These are phyloP conservation scores for Blastobotrys chiropterorum DNA, from an alignment of 805 yeast genomes.

Conservation along the genomic window DNA sequence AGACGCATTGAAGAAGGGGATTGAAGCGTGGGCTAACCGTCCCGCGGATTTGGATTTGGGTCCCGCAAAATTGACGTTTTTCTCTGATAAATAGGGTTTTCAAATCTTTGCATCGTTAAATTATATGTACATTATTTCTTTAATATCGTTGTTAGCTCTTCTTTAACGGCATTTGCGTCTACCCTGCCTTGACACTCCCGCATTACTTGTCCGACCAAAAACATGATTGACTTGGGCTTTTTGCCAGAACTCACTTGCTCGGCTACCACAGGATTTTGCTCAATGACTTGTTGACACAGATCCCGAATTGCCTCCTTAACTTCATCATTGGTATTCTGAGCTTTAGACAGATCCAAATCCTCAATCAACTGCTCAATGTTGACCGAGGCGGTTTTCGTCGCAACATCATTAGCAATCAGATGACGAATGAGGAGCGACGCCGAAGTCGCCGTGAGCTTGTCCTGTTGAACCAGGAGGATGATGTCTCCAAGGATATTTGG, in stretches of 20 bases:
- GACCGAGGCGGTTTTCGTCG: slow-evolving; percentile 5
- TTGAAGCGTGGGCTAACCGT: slow-evolving; percentile 16
- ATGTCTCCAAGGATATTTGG: slow-evolving; percentile 47
- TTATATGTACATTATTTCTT: not conserved
- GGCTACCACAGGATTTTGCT: slow-evolving; percentile 48
- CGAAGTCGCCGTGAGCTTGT: slow-evolving; percentile 55
- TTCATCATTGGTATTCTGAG: slow-evolving; percentile 26
- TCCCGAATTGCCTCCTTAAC: slow-evolving; percentile 34
- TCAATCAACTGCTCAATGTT: slow-evolving; percentile 42
- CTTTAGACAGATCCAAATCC: slow-evolving; percentile 36
- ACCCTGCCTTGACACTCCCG: slow-evolving; percentile 65
- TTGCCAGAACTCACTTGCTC: slow-evolving; percentile 51
- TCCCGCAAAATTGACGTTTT: not conserved
- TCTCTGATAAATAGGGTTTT: not conserved
- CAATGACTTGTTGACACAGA: slow-evolving; percentile 43
- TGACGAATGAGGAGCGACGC: slow-evolving; percentile 63
- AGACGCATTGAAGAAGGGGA: slow-evolving; percentile 32
- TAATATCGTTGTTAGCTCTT: slow-evolving; percentile 2
- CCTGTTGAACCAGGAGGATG: slow-evolving; percentile 41
- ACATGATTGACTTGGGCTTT: slow-evolving; percentile 60
- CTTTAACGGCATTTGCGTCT: slow-evolving; percentile 18
- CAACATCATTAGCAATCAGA: slow-evolving; percentile 42
- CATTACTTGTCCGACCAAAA: slow-evolving; percentile 81
- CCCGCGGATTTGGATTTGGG: not conserved
- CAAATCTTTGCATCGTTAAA: not conserved